A percentile compares a stretch with the other conserved stretches of the same genome.
Evolutionary conservation across 306 rosid genomes (phyloP).

Genomic region (Vachellia collinsii): DNA sequence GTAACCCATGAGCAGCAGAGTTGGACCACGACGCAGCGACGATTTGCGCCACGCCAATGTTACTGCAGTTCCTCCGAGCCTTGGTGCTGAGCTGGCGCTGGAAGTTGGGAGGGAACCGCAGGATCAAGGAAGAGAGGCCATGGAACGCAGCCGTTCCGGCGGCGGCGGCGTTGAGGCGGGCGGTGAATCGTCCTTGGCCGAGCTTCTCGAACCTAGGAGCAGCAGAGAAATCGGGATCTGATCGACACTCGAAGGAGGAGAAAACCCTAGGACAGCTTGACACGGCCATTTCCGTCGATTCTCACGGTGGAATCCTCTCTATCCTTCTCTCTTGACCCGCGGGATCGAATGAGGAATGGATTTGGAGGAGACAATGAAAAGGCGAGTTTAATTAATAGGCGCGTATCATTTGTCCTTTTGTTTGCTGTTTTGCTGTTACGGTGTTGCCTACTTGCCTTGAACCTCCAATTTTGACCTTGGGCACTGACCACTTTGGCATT

Average conservation of each 20-base stretch:
- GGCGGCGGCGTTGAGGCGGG: conserved; percentile 6
- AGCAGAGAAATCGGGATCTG: conserved; percentile 53
- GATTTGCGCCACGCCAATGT: conserved; percentile 96
- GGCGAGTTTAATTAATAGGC: background rate
- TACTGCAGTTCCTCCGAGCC: conserved; percentile 95
- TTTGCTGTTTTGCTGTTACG: background rate
- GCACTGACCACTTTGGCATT: too few species aligned
- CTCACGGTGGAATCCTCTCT: background rate
- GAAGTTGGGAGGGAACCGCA: conserved; percentile 88
- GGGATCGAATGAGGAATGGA: background rate
- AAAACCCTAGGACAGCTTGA: conserved; percentile 50
- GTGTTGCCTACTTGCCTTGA: background rate
- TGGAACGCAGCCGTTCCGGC: conserved; percentile 35
- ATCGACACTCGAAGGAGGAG: conserved; percentile 50
- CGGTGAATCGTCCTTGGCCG: conserved; percentile 29
- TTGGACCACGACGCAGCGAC: conserved; percentile 98
- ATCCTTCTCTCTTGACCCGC: background rate
- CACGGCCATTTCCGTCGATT: conserved; percentile 51
- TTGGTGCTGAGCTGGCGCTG: conserved; percentile 90
- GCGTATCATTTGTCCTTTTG: conserved; percentile 35
- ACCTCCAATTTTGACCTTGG: too few species aligned
- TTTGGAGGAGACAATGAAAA: too few species aligned
- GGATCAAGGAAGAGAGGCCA: conserved; percentile 52
- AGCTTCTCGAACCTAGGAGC: conserved; percentile 38
- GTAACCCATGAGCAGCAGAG: conserved; percentile 24